Base-by-base conservation (phyloP, 129 eudicot genomes). In the Flaveria trinervia region DNA sequence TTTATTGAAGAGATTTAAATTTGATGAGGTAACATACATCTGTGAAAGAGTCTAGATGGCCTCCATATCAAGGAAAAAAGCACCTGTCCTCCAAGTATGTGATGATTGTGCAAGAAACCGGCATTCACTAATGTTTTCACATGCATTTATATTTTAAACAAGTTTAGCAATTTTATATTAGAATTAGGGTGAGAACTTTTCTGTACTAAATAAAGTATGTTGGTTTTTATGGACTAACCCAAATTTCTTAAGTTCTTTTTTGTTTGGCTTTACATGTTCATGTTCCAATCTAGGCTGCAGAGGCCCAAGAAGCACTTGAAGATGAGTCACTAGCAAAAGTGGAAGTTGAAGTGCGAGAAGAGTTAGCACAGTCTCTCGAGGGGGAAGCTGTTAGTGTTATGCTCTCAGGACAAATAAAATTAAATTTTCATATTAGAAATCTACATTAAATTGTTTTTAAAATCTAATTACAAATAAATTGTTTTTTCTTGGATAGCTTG, bases 301-400 rank as follows among this genome's bases (percentile, higher is more conserved):
- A 95, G 83, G 99, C 97, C 72, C 99, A 92, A 85, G 99, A 95
- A 83, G 82, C 99, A 15, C 88, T 95, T 22, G 99, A 95, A 85
- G 93, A 88, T 9, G 99, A 95, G 85, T 84, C 99, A 28, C 67
- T 95, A 77, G 88, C 85, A 13, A 86, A 81, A 83, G 92, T 95
- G 36, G 97, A 95, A 84, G 82, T 61, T 70, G 97, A 95, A 83
- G 99, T 95, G 51, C 79, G 92, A 78, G 90, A 85, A 74, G 99
- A 95, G 76, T 84, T 94, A 73, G 88, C 86, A 61, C 92, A 83
- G 70, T 82, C 92, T 70, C 84, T 80, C 55, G 80, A 68, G 28
- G 94, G 96, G 46, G 97, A 91, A 75, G 95, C 88, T 65, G 99
- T 95, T 33, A 80, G 86, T 86, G 10, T 62, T 77, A 17, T 57